Evolutionary conservation across 2,329 filamentous ascomycete genomes (phyloP).

Genomic region (Neoscytalidium dimidiatum): DNA sequence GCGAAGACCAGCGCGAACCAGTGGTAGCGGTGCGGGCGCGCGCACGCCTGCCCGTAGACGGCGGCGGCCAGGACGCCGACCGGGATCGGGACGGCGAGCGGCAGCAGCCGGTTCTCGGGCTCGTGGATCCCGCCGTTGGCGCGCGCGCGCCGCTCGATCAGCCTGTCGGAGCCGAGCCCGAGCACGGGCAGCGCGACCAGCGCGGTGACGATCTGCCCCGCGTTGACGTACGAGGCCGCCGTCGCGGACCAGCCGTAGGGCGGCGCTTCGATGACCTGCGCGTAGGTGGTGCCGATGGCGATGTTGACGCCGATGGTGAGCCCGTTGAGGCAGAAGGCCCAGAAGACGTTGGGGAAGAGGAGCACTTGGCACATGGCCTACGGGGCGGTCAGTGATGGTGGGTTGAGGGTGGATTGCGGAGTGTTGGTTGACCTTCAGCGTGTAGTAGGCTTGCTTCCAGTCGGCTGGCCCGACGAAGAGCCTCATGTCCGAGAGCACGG

Average conservation of each 20-base stretch:
- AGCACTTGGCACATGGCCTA: constrained; percentile 29
- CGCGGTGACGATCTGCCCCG: constrained; percentile 43
- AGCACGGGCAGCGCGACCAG: constrained; percentile 43
- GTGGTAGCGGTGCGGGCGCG: constrained; percentile 37
- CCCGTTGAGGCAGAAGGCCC: constrained; percentile 44
- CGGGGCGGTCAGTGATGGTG: not conserved
- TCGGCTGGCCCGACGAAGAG: constrained; percentile 43
- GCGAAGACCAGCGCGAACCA: constrained; percentile 38
- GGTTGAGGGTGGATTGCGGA: not conserved
- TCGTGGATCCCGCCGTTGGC: constrained; percentile 45
- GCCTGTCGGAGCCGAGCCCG: constrained; percentile 41
- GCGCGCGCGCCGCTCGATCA: constrained; percentile 39
- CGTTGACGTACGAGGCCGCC: constrained; percentile 40
- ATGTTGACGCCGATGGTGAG: constrained; percentile 45
- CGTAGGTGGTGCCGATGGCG: constrained; percentile 46
- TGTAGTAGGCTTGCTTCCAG: constrained; percentile 36
- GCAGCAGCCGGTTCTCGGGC: constrained; percentile 42
- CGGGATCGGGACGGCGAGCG: constrained; percentile 39
- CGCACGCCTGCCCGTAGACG: constrained; percentile 40
- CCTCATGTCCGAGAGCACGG: constrained; percentile 40
- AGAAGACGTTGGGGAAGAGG: constrained; percentile 42
- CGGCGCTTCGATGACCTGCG: constrained; percentile 35
- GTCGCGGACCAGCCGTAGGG: constrained; percentile 43
- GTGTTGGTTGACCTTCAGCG: constrained; percentile 24
- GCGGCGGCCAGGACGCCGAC: constrained; percentile 42